Conservation (phyloP, 2,329 filamentous ascomycete genomes). For the Neoscytalidium dimidiatum region DNA sequence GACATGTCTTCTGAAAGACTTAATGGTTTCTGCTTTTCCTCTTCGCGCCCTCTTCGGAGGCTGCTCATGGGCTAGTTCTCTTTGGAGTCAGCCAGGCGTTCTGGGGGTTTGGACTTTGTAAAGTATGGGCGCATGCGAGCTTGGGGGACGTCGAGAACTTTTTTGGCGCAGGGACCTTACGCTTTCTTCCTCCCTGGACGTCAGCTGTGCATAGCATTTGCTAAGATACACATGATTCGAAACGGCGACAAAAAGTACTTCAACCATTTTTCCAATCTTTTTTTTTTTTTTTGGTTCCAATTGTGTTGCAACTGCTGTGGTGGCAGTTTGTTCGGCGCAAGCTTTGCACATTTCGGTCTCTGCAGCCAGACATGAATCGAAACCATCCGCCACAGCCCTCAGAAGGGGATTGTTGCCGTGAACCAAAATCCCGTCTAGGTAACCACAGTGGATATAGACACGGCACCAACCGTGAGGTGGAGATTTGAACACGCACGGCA, state of each 20-base stretch:
- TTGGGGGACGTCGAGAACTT: conserved; percentile 13
- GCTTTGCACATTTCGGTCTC: no score
- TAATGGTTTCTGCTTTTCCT: conserved; percentile 14
- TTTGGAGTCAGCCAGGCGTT: conserved; percentile 13
- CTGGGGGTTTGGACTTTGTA: conserved; percentile 13
- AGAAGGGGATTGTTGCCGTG: no score
- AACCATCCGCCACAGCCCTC: no score
- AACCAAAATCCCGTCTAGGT: neutral
- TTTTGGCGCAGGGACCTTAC: conserved; percentile 7
- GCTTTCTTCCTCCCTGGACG: conserved; percentile 5
- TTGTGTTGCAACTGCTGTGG: no score
- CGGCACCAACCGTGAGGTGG: neutral
- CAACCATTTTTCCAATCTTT: no score
- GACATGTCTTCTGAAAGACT: conserved; percentile 10
- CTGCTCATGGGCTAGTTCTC: neutral
- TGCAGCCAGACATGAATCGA: no score
- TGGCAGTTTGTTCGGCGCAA: no score
- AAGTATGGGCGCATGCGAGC: conserved; percentile 15
- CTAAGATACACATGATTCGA: conserved; percentile 6
- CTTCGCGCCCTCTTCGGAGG: conserved; percentile 3
- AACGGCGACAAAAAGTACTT: conserved; percentile 4
- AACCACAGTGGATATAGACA: no score
- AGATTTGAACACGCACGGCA: neutral
- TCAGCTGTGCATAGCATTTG: conserved; percentile 19
- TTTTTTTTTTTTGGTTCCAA: no score